Conservation (phyloP, 345 rosid species). For the Acer saccharum region DNA sequence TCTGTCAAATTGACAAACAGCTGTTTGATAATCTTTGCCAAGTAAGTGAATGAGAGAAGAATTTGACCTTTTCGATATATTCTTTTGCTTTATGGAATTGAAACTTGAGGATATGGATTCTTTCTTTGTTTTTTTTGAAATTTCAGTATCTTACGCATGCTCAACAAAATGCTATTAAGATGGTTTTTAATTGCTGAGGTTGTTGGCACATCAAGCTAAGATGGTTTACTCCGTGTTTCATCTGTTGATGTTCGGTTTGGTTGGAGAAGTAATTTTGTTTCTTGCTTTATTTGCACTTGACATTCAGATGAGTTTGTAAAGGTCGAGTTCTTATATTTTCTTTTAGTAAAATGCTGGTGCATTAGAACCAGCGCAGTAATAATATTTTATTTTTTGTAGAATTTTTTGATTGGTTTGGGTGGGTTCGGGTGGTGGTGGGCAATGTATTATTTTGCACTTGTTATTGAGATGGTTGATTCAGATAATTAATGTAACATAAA, state of each 20-base stretch:
- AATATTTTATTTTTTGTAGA: no score
- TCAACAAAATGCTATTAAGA: constrained; percentile 55
- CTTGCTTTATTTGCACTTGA: not conserved
- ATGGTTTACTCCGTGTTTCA: not conserved
- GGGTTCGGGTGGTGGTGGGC: not conserved
- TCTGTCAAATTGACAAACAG: constrained; percentile 48
- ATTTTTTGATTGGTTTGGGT: not conserved
- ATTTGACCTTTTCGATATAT: not conserved
- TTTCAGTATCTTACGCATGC: constrained; percentile 56
- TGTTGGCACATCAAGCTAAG: not conserved
- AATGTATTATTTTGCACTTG: not conserved
- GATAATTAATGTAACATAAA: no score
- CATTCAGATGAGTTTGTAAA: constrained; percentile 6
- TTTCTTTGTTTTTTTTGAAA: constrained; percentile 15
- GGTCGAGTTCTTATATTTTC: not conserved
- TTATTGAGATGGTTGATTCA: not conserved
- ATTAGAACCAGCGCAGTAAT: no score
- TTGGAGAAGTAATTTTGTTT: not conserved
- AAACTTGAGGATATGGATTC: not conserved
- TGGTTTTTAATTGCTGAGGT: constrained; percentile 37
- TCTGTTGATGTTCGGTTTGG: not conserved
- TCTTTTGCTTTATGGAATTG: not conserved
- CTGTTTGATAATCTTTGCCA: constrained; percentile 69
- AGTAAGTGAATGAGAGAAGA: constrained; percentile 36
- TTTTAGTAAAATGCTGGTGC: no score